These are phyloP conservation scores for Geoglossum glabrum DNA, from an alignment of 495 filamentous ascomycete genomes.

Conservation along the genomic window DNA sequence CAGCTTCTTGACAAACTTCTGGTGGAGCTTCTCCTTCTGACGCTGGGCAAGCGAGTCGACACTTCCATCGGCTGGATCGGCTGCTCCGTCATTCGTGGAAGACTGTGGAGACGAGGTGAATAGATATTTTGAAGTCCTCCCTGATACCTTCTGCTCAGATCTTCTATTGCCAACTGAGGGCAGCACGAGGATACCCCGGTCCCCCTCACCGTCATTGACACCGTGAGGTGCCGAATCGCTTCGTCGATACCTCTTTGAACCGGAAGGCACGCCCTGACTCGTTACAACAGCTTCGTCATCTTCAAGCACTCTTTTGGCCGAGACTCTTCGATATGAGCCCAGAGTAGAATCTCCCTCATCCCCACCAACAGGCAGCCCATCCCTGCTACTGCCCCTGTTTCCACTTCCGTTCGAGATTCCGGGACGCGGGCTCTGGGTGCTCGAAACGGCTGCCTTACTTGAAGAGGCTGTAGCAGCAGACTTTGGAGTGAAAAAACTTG, in stretches of 20 bases:
- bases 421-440: neutral
- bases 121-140: constrained; percentile 27
- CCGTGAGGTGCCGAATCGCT: neutral
- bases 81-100: constrained; percentile 3
- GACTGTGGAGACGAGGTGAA: constrained; percentile 24
- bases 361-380: neutral
- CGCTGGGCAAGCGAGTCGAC: constrained; percentile 26
- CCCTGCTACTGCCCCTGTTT: neutral
- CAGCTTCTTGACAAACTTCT: constrained; percentile 76
- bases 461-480: neutral
- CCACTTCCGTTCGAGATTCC: neutral
- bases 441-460: neutral
- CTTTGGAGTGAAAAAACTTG: constrained; percentile 2
- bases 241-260: neutral
- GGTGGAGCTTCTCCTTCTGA: constrained; percentile 54
- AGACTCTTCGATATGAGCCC: neutral
- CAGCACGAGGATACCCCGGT: neutral
- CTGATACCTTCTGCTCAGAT: constrained; percentile 5
- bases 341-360: neutral
- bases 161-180: neutral
- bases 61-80: constrained; percentile 20
- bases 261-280: neutral
- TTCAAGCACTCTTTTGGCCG: neutral
- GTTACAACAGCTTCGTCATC: neutral
- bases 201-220: neutral